A percentile compares a stretch with the other conserved stretches of the same genome.
Evolutionary conservation across 2,329 filamentous ascomycete genomes (phyloP).

Genomic region (Coniochaeta hoffmannii): DNA sequence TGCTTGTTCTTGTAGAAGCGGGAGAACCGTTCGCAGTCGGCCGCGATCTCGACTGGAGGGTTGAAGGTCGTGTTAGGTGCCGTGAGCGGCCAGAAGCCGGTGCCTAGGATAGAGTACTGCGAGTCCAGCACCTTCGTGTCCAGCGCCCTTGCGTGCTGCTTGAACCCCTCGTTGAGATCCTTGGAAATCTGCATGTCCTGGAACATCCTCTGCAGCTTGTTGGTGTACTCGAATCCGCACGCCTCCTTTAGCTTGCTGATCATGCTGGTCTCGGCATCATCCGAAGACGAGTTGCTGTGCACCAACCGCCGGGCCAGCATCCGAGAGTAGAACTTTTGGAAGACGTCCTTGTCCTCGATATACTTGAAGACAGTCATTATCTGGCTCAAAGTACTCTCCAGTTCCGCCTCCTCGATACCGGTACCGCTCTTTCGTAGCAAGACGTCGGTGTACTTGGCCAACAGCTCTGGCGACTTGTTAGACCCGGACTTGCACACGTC

Average conservation of each 20-base stretch:
- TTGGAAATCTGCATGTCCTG: slow-evolving; percentile 99
- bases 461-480: slow-evolving; percentile 86
- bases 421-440: slow-evolving; percentile 89
- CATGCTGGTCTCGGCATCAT: slow-evolving; percentile 98
- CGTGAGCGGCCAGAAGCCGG: slow-evolving; percentile 92
- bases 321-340: slow-evolving; percentile 98
- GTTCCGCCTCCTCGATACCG: slow-evolving; percentile 85
- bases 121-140: slow-evolving; percentile 74
- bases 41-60: slow-evolving; percentile 75
- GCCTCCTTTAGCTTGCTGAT: slow-evolving; percentile 98
- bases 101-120: slow-evolving; percentile 86
- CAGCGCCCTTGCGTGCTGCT: slow-evolving; percentile 61
- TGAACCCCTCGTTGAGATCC: slow-evolving; percentile 86
- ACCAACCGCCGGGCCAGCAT: slow-evolving; percentile 94
- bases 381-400: slow-evolving; percentile 80
- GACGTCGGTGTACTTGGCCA: slow-evolving; percentile 93
- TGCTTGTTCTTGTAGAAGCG: slow-evolving; percentile 96
- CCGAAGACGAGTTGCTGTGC: slow-evolving; percentile 89
- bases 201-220: slow-evolving; percentile 99
- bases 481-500: slow-evolving; percentile 90
- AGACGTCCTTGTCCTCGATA: slow-evolving; percentile 99
- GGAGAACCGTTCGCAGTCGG: slow-evolving; percentile 83
- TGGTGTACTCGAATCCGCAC: slow-evolving; percentile 98
- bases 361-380: slow-evolving; percentile 99
- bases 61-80: slow-evolving; percentile 83